phyloP scores from a whole-genome alignment of 1,284 basidiomycete genomes.

The Stereum hirsutum region DNA sequence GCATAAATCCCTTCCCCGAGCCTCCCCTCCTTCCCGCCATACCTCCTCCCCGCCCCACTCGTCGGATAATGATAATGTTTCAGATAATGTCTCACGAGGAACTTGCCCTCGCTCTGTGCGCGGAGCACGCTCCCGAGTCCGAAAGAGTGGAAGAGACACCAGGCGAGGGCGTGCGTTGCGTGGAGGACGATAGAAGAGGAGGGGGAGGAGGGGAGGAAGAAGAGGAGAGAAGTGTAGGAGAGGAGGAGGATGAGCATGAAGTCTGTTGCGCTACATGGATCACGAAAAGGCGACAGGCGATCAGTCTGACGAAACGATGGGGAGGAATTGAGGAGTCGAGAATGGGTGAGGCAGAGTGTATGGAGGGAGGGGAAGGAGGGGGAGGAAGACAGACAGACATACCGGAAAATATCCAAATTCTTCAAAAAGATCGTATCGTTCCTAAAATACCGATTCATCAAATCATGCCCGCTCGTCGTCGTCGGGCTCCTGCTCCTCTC shows the following conservation, averaged over 20 bases:
- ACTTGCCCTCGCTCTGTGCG: slow-evolving; percentile 82
- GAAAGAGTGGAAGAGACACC: slow-evolving; percentile 87
- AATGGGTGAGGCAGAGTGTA: not conserved
- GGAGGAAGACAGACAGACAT: slow-evolving; percentile 18
- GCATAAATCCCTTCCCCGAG: too few relatives aligned
- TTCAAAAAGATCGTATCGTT: slow-evolving; percentile 78
- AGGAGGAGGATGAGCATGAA: slow-evolving; percentile 55
- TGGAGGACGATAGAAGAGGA: slow-evolving; percentile 48
- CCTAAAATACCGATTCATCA: slow-evolving; percentile 86
- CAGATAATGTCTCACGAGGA: slow-evolving; percentile 88
- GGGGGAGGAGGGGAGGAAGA: slow-evolving; percentile 33
- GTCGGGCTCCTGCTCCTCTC: slow-evolving; percentile 13
- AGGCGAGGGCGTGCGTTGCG: slow-evolving; percentile 76
- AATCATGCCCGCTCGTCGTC: slow-evolving; percentile 85
- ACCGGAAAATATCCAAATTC: slow-evolving; percentile 85
- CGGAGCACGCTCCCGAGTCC: slow-evolving; percentile 80
- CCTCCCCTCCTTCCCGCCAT: slow-evolving; percentile 46
- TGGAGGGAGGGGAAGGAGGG: slow-evolving; percentile 4
- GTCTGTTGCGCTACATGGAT: slow-evolving; percentile 63
- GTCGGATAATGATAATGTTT: slow-evolving; percentile 83
- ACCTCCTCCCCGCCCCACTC: too few relatives aligned
- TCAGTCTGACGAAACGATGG: not conserved
- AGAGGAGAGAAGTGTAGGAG: slow-evolving; percentile 41
- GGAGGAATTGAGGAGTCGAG: not conserved
- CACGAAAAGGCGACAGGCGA: slow-evolving; percentile 4